Percentiles rank a stretch among this genome's conserved stretches.
Evolutionary conservation across 1,284 basidiomycete species (phyloP).

Genomic region (Ceratobasidium sp.): DNA sequence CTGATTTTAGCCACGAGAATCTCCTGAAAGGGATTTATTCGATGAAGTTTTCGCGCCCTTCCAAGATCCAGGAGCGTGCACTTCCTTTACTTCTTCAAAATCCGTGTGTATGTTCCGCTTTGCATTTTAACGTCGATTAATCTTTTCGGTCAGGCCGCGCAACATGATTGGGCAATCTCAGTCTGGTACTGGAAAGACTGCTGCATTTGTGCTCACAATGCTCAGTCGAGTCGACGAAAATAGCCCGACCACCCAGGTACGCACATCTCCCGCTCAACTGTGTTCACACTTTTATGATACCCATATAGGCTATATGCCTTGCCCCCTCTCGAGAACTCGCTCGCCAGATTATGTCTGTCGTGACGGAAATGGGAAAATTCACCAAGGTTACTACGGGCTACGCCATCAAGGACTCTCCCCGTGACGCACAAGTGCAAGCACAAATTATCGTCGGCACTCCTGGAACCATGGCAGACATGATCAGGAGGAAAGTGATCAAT

Average conservation of each 20-base stretch:
- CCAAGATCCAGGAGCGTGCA: conserved; percentile 98
- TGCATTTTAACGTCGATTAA: conserved; percentile 15
- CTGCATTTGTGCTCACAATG: conserved; percentile 98
- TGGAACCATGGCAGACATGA: conserved; percentile 91
- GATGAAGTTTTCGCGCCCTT: conserved; percentile 97
- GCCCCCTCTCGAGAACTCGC: conserved; percentile 97
- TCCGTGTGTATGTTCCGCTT: conserved; percentile 66
- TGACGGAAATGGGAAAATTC: conserved; percentile 94
- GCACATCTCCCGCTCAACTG: conserved; percentile 41
- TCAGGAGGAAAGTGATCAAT: conserved; percentile 76
- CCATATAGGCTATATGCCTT: conserved; percentile 80
- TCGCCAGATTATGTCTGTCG: conserved; percentile 96
- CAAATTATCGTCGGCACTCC: conserved; percentile 97
- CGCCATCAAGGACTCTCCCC: conserved; percentile 85
- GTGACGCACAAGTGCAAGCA: conserved; percentile 76
- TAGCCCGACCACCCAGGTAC: conserved; percentile 82
- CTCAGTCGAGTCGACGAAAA: conserved; percentile 90
- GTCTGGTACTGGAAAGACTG: conserved; percentile 99
- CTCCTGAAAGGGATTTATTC: conserved; percentile 96
- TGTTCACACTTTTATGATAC: neutral
- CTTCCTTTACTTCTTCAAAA: conserved; percentile 89
- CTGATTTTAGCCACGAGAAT: conserved; percentile 71
- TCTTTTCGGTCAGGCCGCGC: conserved; percentile 65
- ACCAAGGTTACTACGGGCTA: conserved; percentile 92
- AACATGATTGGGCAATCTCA: conserved; percentile 99